phyloP scores from a whole-genome alignment of 345 rosid genomes.

The Pistacia vera region DNA sequence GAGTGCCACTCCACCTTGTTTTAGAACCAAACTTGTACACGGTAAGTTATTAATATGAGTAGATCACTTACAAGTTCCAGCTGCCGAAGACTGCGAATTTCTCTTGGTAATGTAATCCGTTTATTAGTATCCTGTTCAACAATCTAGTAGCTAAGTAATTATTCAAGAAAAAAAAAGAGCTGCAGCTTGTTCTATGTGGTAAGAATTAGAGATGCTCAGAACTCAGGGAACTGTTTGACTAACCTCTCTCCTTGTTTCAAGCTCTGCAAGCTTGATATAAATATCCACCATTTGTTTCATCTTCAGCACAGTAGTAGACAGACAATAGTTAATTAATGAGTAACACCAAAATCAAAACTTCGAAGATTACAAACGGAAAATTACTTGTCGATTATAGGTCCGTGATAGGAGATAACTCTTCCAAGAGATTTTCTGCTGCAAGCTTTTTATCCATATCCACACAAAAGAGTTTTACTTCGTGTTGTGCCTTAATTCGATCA shows the following conservation, averaged over 20 bases:
- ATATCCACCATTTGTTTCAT: slow-evolving; percentile 96
- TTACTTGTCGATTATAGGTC: slow-evolving; percentile 82
- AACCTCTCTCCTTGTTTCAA: slow-evolving; percentile 97
- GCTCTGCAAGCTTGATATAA: slow-evolving; percentile 95
- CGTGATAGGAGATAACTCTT: slow-evolving; percentile 71
- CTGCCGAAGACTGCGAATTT: slow-evolving; percentile 77
- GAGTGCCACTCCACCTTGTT: background rate
- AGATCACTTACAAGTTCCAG: slow-evolving; percentile 77
- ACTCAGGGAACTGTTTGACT: slow-evolving; percentile 22
- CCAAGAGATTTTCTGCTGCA: slow-evolving; percentile 82
- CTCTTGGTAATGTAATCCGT: slow-evolving; percentile 74
- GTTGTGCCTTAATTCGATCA: slow-evolving; percentile 94
- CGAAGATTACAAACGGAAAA: background rate
- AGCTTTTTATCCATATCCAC: slow-evolving; percentile 84
- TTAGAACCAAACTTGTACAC: background rate
- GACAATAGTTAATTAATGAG: background rate
- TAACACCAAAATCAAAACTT: background rate
- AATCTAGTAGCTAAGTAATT: slow-evolving; percentile 21
- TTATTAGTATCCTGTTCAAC: slow-evolving; percentile 68
- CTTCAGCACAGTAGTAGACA: slow-evolving; percentile 38
- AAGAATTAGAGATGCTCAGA: background rate
- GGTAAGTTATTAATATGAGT: slow-evolving; percentile 2
- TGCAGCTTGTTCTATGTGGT: slow-evolving; percentile 6
- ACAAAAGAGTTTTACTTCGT: slow-evolving; percentile 89
- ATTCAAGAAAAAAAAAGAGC: slow-evolving; percentile 13